Evolutionary conservation across 176 grass and related monocot genomes (phyloP), one percentile per base, ranked within the genome.

Genomic region (Phoenix dactylifera): DNA sequence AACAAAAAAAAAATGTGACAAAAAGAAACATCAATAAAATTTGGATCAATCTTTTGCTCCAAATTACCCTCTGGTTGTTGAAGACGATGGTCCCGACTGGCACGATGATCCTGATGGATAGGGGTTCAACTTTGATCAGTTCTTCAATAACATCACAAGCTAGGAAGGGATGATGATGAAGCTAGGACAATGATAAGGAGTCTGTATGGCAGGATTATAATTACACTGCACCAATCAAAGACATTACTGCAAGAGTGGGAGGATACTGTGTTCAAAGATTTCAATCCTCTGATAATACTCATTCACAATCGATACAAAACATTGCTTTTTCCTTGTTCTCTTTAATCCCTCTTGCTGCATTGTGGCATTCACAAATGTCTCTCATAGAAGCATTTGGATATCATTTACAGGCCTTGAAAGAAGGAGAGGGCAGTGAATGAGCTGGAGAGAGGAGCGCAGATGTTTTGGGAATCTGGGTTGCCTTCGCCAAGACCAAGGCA

Each of bases 131-230:
- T 28, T 28, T 28, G 26, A 28, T 28, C 26, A 28, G 1, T 28
- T 28, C 5, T 28, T 28, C 26, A 4, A 4, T 4, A 28, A 28
- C 4, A 28, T 20, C 20, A 20, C 20, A 20, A 20, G 20, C 20
- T 79, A 52, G 79, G 81, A 58, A 79, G 65, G 58, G 74, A 90
- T 0, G 52, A 73, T 0, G 74, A 79, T 1, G 74, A 86, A 0
- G 59, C 30, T 72, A 86, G 51, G 75, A 74, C 9, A 89, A 73
- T 18, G 67, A 76, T 1, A 76, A 88, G 79, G 77, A 90, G 55
- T 59, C 90, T 4, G 83, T 77, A 16, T 96, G 92, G 92, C 68
- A 90, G 80, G 92, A 96, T 26, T 86, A 90, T 64, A 76, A 90
- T 35, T 88, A 80, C 71, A 96, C 88, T 52, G 76, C 28, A 50